phyloP scores from a whole-genome alignment of 1,284 basidiomycete genomes.

The Schizophyllum amplum region DNA sequence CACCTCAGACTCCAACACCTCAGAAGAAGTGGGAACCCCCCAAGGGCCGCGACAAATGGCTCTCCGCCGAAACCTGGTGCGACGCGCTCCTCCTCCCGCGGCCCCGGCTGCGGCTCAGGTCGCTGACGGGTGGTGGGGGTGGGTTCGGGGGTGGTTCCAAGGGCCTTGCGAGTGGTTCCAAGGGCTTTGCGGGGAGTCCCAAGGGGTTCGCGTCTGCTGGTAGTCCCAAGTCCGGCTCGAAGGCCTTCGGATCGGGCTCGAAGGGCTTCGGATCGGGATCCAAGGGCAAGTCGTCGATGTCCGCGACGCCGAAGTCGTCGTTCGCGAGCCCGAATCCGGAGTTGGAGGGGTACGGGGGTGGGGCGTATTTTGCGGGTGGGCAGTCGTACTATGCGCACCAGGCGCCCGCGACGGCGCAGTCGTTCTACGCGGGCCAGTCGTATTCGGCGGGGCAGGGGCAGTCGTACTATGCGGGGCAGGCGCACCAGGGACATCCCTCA shows the following conservation, averaged over 20 bases:
- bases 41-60: conserved; percentile 51
- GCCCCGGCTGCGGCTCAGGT: conserved; percentile 47
- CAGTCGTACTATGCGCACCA: too few species aligned
- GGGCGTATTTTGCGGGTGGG: too few species aligned
- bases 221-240: too few species aligned
- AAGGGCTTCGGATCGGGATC: not conserved
- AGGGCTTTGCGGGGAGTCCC: too few species aligned
- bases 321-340: not conserved
- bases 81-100: conserved; percentile 68
- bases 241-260: not conserved
- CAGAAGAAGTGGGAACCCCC: conserved; percentile 1
- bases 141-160: conserved; percentile 4
- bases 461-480: too few species aligned
- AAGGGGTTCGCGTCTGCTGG: too few species aligned
- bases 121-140: conserved; percentile 18
- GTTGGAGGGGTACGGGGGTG: not conserved
- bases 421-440: too few species aligned
- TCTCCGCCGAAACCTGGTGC: conserved; percentile 71
- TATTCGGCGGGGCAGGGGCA: too few species aligned
- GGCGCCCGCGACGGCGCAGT: too few species aligned
- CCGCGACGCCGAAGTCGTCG: not conserved
- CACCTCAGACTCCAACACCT: not conserved
- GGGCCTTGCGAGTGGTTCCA: too few species aligned
- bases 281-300: not conserved
- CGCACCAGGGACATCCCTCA: too few species aligned